Evolutionary conservation across 1,139 yeast species (phyloP).

Genomic region (Candida pseudoviswanathii): DNA sequence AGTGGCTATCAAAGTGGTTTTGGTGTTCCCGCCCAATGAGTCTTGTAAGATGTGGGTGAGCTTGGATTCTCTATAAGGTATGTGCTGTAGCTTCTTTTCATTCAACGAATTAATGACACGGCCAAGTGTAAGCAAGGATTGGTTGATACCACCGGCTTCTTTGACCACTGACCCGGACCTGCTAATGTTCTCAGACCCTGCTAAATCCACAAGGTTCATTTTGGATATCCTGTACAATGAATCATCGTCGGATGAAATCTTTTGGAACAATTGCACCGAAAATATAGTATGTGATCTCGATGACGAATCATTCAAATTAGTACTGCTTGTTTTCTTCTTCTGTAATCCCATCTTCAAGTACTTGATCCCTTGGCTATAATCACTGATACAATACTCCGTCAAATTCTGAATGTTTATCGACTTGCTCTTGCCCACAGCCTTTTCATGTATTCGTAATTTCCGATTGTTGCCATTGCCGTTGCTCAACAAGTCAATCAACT

Average conservation of each 20-base stretch:
- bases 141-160: conserved; percentile 89
- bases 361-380: conserved; percentile 55
- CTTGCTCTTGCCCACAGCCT: conserved; percentile 6
- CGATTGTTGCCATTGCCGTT: conserved; percentile 43
- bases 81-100: conserved; percentile 42
- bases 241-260: conserved; percentile 28
- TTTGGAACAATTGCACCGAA: conserved; percentile 58
- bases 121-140: conserved; percentile 79
- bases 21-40: conserved; percentile 81
- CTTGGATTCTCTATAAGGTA: conserved; percentile 87
- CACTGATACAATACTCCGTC: conserved; percentile 55
- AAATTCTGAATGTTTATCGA: conserved; percentile 51
- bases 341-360: conserved; percentile 56
- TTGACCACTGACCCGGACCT: conserved; percentile 84
- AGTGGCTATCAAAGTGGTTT: conserved; percentile 79
- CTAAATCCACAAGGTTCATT: conserved; percentile 82
- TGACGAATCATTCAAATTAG: conserved; percentile 68
- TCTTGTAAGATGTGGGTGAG: conserved; percentile 83
- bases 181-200: conserved; percentile 83
- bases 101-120: conserved; percentile 75
- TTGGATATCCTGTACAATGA: conserved; percentile 53
- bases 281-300: conserved; percentile 77
- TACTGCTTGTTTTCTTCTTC: conserved; percentile 65
- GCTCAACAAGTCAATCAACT: conserved; percentile 59
- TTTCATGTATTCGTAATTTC: conserved; percentile 57